A percentile compares a stretch with the other conserved stretches of the same genome.
phyloP scores from a whole-genome alignment of 2,329 filamentous ascomycete species.

The Trichoderma semiorbis region DNA sequence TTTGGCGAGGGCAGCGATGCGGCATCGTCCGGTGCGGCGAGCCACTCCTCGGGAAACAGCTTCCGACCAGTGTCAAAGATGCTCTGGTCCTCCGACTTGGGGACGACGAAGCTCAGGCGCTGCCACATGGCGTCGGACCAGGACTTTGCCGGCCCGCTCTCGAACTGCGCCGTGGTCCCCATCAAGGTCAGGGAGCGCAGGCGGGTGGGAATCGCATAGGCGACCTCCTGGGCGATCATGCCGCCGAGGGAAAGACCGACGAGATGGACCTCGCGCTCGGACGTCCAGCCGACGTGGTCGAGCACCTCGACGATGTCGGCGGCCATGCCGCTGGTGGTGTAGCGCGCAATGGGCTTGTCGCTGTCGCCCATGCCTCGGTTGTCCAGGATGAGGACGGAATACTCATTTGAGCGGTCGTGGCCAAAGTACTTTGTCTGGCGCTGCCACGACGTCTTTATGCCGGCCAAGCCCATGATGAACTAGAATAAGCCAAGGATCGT shows the following conservation, averaged over 20 bases:
- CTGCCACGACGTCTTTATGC: slow-evolving; percentile 68
- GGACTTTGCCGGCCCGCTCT: slow-evolving; percentile 51
- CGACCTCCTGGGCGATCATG: slow-evolving; percentile 87
- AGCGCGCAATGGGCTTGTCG: slow-evolving; percentile 72
- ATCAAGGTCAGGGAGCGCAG: slow-evolving; percentile 57
- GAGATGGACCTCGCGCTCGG: slow-evolving; percentile 55
- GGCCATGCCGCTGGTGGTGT: slow-evolving; percentile 83
- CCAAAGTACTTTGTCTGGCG: slow-evolving; percentile 80
- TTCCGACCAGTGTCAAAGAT: slow-evolving; percentile 62
- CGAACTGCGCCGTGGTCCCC: slow-evolving; percentile 58
- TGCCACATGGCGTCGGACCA: slow-evolving; percentile 62
- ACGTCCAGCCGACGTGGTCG: slow-evolving; percentile 66
- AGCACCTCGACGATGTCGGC: slow-evolving; percentile 68
- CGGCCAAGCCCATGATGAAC: slow-evolving; percentile 80
- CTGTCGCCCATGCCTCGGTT: slow-evolving; percentile 82
- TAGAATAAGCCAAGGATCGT: slow-evolving; percentile 34
- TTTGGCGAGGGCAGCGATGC: slow-evolving; percentile 45
- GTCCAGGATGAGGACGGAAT: slow-evolving; percentile 74
- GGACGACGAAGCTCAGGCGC: slow-evolving; percentile 57
- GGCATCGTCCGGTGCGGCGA: slow-evolving; percentile 55
- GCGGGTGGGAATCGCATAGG: slow-evolving; percentile 48
- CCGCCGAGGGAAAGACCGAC: slow-evolving; percentile 82
- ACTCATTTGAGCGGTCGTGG: slow-evolving; percentile 63
- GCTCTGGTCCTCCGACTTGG: slow-evolving; percentile 65
- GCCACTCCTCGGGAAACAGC: slow-evolving; percentile 64